These are phyloP conservation scores for Mallotus nudiflorus DNA, from an alignment of 345 rosid genomes.

Conservation along the genomic window DNA sequence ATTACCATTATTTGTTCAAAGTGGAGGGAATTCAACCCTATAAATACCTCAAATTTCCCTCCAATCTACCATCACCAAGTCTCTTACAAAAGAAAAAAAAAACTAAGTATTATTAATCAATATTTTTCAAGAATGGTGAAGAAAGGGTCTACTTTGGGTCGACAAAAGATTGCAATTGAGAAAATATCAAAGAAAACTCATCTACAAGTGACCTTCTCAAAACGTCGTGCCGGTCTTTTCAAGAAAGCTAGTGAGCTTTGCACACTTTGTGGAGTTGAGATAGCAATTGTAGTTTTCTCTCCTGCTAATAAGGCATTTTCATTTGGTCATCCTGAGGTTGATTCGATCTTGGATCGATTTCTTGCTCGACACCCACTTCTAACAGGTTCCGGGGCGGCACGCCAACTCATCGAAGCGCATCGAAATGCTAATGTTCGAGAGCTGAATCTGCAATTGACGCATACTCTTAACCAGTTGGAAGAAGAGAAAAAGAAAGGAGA, in stretches of 20 bases:
- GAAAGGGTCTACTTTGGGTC: conserved; percentile 10
- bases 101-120: no score
- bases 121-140: background rate
- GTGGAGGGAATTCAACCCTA: conserved; percentile 3
- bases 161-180: conserved; percentile 10
- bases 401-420: conserved; percentile 18
- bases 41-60: conserved; percentile 1
- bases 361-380: background rate
- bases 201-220: conserved; percentile 22
- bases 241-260: conserved; percentile 25
- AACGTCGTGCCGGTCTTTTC: conserved; percentile 19
- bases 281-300: conserved; percentile 15
- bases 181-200: conserved; percentile 14
- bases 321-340: conserved; percentile 18
- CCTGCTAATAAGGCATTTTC: conserved; percentile 11
- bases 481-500: conserved; percentile 14
- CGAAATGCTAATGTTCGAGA: conserved; percentile 22
- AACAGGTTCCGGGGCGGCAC: background rate
- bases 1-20: background rate
- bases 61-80: background rate
- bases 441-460: conserved; percentile 10
- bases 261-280: conserved; percentile 21
- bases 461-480: background rate
- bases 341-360: conserved; percentile 8
- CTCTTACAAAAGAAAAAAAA: no score